A percentile compares a stretch with the other conserved stretches of the same genome.
These are phyloP conservation scores for Primulina eburnea DNA, from an alignment of 257 asterid species.

Conservation along the genomic window DNA sequence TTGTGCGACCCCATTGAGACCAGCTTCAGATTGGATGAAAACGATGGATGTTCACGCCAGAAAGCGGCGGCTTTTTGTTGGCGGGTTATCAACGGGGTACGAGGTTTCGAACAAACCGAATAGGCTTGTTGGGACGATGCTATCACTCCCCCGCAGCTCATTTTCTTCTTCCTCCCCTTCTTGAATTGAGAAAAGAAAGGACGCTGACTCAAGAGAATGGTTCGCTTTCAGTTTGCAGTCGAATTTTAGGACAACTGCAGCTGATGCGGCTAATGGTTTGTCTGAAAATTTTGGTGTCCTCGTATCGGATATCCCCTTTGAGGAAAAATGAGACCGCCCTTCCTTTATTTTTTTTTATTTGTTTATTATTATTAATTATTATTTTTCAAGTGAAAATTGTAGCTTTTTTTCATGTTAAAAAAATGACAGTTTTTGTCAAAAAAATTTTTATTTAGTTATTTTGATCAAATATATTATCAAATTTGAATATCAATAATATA, in stretches of 20 bases:
- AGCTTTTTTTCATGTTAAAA: too few species aligned
- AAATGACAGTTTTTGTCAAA: too few species aligned
- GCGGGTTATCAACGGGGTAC: conserved; percentile 6
- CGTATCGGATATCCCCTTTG: neutral
- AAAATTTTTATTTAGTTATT: too few species aligned
- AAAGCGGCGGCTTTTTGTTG: conserved; percentile 17
- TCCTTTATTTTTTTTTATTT: too few species aligned
- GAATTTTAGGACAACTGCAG: neutral
- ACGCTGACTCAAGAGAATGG: too few species aligned
- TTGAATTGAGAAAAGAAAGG: too few species aligned
- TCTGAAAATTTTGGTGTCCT: neutral
- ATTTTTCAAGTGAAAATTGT: too few species aligned
- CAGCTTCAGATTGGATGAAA: conserved; percentile 24
- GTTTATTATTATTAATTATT: too few species aligned
- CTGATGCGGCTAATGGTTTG: neutral
- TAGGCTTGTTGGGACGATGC: conserved; percentile 28
- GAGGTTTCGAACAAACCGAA: conserved; percentile 20
- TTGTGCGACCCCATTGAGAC: conserved; percentile 19
- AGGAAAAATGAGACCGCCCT: neutral
- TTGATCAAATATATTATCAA: too few species aligned
- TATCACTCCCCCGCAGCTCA: conserved; percentile 38
- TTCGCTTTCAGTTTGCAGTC: neutral
- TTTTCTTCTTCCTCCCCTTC: conserved; percentile 3
- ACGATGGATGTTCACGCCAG: conserved; percentile 14
- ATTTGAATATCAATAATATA: too few species aligned